phyloP scores from a whole-genome alignment of 305 asterid species.

The Fraxinus xanthoxyloides region DNA sequence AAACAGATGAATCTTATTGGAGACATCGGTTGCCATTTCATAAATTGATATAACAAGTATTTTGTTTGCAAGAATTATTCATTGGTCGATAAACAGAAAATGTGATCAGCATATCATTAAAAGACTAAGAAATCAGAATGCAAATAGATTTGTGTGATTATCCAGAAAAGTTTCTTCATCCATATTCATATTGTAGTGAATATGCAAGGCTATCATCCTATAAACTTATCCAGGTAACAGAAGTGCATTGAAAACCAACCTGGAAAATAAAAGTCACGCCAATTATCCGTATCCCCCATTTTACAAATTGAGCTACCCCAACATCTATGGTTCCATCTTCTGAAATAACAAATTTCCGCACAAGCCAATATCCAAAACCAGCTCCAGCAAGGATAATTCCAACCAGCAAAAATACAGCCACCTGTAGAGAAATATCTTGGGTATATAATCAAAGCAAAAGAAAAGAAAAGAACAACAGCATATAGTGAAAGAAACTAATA shows the following conservation, averaged over 20 bases:
- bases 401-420: constrained; percentile 63
- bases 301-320: constrained; percentile 79
- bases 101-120: not conserved
- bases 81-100: not conserved
- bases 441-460: not conserved
- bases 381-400: constrained; percentile 84
- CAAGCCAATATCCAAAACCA: constrained; percentile 90
- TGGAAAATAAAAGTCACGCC: constrained; percentile 70
- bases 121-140: not conserved
- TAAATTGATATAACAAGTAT: not conserved
- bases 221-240: constrained; percentile 7
- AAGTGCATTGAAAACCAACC: constrained; percentile 37
- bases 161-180: not conserved
- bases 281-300: constrained; percentile 78
- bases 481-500: not conserved
- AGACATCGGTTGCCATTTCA: not conserved
- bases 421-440: constrained; percentile 40
- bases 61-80: not conserved
- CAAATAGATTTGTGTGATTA: not conserved
- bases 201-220: constrained; percentile 1
- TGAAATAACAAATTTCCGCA: constrained; percentile 69
- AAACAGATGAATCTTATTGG: constrained; percentile 9
- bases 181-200: not conserved
- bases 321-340: constrained; percentile 82
- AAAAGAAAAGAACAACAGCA: constrained; percentile 4